These are phyloP conservation scores for Pseudomassariella vexata DNA, from an alignment of 2,329 filamentous ascomycete genomes.

Conservation along the genomic window DNA sequence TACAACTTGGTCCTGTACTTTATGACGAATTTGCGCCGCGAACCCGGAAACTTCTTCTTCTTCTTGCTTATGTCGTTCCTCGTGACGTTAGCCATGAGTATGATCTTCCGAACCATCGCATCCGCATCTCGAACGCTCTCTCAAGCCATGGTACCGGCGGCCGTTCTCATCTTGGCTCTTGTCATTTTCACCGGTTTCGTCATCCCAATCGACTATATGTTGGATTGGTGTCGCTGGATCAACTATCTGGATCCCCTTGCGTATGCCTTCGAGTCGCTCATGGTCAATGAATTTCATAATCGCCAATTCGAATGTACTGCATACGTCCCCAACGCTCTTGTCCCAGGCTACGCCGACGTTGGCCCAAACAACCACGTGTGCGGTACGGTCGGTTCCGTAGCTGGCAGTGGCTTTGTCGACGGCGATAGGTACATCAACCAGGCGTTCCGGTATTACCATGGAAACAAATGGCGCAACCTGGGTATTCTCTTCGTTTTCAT, in stretches of 20 bases:
- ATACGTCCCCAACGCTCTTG: conserved; percentile 31
- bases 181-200: conserved; percentile 66
- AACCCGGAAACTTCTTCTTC: conserved; percentile 72
- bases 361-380: conserved; percentile 41
- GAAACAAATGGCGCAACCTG: conserved; percentile 63
- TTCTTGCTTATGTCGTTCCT: conserved; percentile 70
- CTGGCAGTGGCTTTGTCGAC: conserved; percentile 42
- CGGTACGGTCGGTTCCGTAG: conserved; percentile 46
- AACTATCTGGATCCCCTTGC: conserved; percentile 71
- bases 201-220: conserved; percentile 59
- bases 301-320: conserved; percentile 49
- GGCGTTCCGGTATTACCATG: conserved; percentile 48
- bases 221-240: conserved; percentile 75
- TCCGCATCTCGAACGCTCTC: conserved; percentile 63
- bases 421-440: conserved; percentile 52
- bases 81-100: conserved; percentile 71
- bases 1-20: conserved; percentile 84
- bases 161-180: conserved; percentile 55
- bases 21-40: conserved; percentile 71
- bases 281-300: conserved; percentile 73
- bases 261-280: conserved; percentile 72
- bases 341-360: conserved; percentile 29
- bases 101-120: conserved; percentile 74
- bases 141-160: conserved; percentile 52
- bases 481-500: conserved; percentile 61